Evolutionary conservation across 2,329 filamentous ascomycete genomes (phyloP).

Genomic region (Trichophyton verrucosum): DNA sequence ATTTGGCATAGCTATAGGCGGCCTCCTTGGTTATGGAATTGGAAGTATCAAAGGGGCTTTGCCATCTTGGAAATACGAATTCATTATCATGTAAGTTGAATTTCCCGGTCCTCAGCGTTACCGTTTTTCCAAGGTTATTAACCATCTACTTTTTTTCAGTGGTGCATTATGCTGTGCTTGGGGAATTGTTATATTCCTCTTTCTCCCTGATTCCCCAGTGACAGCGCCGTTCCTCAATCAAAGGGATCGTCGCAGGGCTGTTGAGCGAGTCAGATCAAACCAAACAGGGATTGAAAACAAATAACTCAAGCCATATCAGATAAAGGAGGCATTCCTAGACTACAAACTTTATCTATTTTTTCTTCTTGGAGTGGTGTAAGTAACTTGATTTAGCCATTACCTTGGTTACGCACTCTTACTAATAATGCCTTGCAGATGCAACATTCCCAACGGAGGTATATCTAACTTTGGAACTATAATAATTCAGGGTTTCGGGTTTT

Average conservation of each 20-base stretch:
- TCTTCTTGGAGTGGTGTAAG: slow-evolving; percentile 35
- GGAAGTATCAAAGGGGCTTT: slow-evolving; percentile 47
- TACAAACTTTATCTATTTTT: slow-evolving; percentile 50
- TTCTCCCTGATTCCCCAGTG: slow-evolving; percentile 47
- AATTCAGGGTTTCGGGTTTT: slow-evolving; percentile 47
- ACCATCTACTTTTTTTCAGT: slow-evolving; percentile 15
- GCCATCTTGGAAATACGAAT: slow-evolving; percentile 55
- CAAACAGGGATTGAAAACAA: slow-evolving; percentile 50
- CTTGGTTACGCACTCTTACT: background rate
- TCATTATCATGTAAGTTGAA: slow-evolving; percentile 44
- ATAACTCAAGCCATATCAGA: slow-evolving; percentile 42
- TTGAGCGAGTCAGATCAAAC: slow-evolving; percentile 44
- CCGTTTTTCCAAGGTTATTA: background rate
- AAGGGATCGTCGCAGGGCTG: slow-evolving; percentile 43
- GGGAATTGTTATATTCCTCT: slow-evolving; percentile 46
- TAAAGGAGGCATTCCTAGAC: slow-evolving; percentile 45
- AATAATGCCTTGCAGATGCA: slow-evolving; percentile 18
- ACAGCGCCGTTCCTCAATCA: slow-evolving; percentile 41
- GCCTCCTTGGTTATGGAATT: slow-evolving; percentile 47
- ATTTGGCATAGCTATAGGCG: slow-evolving; percentile 47
- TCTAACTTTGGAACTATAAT: slow-evolving; percentile 48
- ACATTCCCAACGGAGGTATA: slow-evolving; percentile 46
- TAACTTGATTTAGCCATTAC: background rate
- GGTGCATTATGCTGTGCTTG: slow-evolving; percentile 45
- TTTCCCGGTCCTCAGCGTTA: background rate